Base-by-base conservation (phyloP, 2,329 filamentous ascomycete species). In the Penicillium sp. region DNA sequence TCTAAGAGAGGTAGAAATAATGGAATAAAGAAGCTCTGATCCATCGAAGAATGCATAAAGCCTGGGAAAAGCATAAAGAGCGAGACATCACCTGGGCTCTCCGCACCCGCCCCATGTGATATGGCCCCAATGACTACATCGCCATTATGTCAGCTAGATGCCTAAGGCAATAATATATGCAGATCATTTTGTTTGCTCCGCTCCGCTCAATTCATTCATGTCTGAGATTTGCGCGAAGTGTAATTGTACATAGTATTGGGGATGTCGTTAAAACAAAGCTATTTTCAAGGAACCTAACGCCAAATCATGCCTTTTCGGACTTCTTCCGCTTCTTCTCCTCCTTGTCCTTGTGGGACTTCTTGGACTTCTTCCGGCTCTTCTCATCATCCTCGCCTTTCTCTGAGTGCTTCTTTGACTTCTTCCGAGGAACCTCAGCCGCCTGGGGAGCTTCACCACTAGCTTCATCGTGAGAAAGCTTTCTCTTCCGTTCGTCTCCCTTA, bases 251-350 rank as follows among this genome's bases (percentile, higher is more conserved):
- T 57, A 50, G 49, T 54, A 54, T 30, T 48, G 50, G 37, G 49
- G 42, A 55, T 37, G 39, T 57, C 56, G 41, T 59, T 46, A 41
- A 54, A 60, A 46, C 53, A 55, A 57, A 52, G 38, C 56, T 54
- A 55, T 55, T 49, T 36, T 55, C 49, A 55, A 43, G 46, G 52
- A 51, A 43, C 30, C 34, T 14, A 53, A 54, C 55, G 29, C 55
- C 59, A 52, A 49, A 53, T 62, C 57, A 64, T 56, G 61, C 62
- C 52, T 70, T 71, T 33, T 64, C 65, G 27, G 66, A 59, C 59
- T 70, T 73, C 62, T 68, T 72, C 47, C 54, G 65, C 64, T 66
- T 67, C 64, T 64, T 73, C 55, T 71, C 69, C n/a, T 71, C 66
- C 46, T 66, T 63, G 41, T 65, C 64, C 55, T 70, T 72, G 50